These are phyloP conservation scores for Malus sieversii DNA, from an alignment of 306 rosid genomes.

Conservation along the genomic window DNA sequence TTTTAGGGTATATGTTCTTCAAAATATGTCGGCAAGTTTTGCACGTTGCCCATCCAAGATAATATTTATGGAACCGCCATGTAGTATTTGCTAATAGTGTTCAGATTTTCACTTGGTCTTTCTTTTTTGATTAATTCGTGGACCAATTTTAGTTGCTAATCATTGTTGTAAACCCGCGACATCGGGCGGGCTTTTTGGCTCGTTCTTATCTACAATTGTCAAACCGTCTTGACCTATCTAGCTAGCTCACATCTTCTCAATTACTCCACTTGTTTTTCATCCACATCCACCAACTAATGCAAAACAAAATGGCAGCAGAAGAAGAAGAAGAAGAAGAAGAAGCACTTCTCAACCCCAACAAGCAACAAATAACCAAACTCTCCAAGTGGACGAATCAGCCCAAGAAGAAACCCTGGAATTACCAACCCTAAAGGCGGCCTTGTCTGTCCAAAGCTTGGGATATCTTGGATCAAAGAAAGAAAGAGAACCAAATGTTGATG, in stretches of 20 bases:
- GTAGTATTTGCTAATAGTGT: too few species aligned
- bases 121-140: too few species aligned
- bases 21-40: too few species aligned
- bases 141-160: too few species aligned
- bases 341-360: slow-evolving; percentile 24
- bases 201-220: not conserved
- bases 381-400: not conserved
- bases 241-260: not conserved
- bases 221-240: not conserved
- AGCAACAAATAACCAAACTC: not conserved
- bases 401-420: slow-evolving; percentile 2
- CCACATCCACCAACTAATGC: too few species aligned
- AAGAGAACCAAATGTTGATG: slow-evolving; percentile 19
- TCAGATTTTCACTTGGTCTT: too few species aligned
- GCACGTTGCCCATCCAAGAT: too few species aligned
- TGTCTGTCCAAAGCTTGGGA: slow-evolving; percentile 79
- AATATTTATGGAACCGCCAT: too few species aligned
- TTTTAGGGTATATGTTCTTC: too few species aligned
- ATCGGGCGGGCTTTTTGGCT: too few species aligned
- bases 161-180: too few species aligned
- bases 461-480: slow-evolving; percentile 29
- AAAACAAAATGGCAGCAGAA: slow-evolving; percentile 25
- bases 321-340: slow-evolving; percentile 1
- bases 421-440: slow-evolving; percentile 38
- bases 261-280: not conserved